A percentile compares a stretch with the other conserved stretches of the same genome.
Evolutionary conservation across 2,329 filamentous ascomycete species (phyloP).

Genomic region (Xylaria hypoxylon): DNA sequence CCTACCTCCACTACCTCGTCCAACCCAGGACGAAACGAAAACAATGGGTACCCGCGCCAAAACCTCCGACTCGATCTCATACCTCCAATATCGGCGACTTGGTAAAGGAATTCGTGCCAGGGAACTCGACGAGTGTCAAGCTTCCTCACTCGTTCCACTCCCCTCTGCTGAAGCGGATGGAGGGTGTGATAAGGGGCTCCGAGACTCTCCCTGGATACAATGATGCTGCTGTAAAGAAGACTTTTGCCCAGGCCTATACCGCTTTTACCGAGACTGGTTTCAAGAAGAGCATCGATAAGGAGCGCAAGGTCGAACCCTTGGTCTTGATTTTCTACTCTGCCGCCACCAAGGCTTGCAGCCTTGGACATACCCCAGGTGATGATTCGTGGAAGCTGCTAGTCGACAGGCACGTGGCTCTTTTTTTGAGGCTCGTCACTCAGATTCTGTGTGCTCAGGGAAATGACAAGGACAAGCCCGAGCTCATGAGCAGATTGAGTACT

Average conservation of each 20-base stretch:
- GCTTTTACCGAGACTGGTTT: conserved; percentile 91
- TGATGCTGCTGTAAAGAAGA: conserved; percentile 90
- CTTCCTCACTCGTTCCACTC: conserved; percentile 67
- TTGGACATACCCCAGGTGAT: conserved; percentile 80
- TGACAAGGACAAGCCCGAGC: conserved; percentile 84
- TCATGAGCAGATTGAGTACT: conserved; percentile 80
- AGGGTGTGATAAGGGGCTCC: conserved; percentile 81
- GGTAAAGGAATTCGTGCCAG: conserved; percentile 82
- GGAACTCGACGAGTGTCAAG: conserved; percentile 63
- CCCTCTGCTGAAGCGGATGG: conserved; percentile 76
- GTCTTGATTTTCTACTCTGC: conserved; percentile 97
- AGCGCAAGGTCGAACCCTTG: conserved; percentile 90
- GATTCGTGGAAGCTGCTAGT: conserved; percentile 92
- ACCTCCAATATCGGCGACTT: conserved; percentile 84
- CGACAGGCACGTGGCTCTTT: conserved; percentile 93
- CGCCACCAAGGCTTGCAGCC: conserved; percentile 86
- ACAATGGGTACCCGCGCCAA: conserved; percentile 80
- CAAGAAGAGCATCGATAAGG: conserved; percentile 91
- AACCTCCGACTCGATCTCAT: conserved; percentile 70
- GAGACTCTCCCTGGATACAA: conserved; percentile 90
- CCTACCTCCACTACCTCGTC: conserved; percentile 91
- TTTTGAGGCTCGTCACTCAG: conserved; percentile 85
- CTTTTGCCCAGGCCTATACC: conserved; percentile 94
- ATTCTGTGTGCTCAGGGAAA: conserved; percentile 87
- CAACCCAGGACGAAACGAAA: conserved; percentile 90